Base-by-base conservation (phyloP, 768 basidiomycete species). In the Pleurotus platypus region DNA sequence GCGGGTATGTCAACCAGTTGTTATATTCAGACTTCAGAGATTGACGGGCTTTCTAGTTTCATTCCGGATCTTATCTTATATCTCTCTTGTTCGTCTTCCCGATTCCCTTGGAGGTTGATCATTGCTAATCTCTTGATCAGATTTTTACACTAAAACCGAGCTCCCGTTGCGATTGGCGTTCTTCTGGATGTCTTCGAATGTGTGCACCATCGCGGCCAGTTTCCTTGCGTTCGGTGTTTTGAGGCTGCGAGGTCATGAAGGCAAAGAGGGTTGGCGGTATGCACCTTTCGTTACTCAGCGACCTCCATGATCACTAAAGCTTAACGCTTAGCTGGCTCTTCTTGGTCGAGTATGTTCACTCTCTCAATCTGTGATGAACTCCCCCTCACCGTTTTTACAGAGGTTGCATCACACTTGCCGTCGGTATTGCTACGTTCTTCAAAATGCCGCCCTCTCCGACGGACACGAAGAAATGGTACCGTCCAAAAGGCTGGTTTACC, bases 191-290 rank as follows among this genome's bases (percentile, higher is more conserved):
- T 78, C 78, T 20, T 69, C 71, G 8, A 73, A 79, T 56, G 48
- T 77, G 8, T 79, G 77, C 60, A 70, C 65, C 42, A 78, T 86
- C 38, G 49, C 82, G 4, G 77, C 69, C 3, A 78, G 76, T 55
- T 85, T 88, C 65, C 66, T 86, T 6, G 85, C 84, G 0, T 84
- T 78, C 49, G 86, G 85, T n/a, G 76, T 84, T 5, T 72, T 86
- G 7, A 78, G 77, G 55, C 77, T 88, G 77, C 72, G 83, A 16
- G 85, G 85, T 5, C 63, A 81, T 4, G 72, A 69, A 1, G 85
- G 79, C 0, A 70, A 73, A 42, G 79, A 77, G 2, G 82, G 83
- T 2, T 83, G 82, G 82, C 68, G 79, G 71, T 75, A 48, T 24
- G 70, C 65, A 20, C 13, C 46, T n/a, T 51, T 37, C 43, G 11